These are phyloP conservation scores for Sporisorium scitamineum DNA, from an alignment of 1,284 basidiomycete genomes.

Conservation along the genomic window DNA sequence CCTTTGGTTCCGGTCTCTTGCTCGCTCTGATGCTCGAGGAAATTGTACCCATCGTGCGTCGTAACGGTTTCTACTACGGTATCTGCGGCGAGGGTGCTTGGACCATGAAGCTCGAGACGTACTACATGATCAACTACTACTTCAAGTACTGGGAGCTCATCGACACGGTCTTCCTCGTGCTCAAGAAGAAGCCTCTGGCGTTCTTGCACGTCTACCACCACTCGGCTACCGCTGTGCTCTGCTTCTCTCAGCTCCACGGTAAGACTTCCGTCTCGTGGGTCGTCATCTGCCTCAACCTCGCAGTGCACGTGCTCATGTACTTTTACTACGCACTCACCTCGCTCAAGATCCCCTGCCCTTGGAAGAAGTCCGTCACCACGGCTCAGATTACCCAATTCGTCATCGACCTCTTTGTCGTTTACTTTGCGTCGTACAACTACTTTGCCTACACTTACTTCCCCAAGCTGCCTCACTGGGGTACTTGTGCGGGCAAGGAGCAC, in stretches of 20 bases:
- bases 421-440: constrained; percentile 54
- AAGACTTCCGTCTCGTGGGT: constrained; percentile 86
- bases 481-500: constrained; percentile 88
- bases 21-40: constrained; percentile 88
- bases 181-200: constrained; percentile 95
- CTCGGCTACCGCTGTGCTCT: constrained; percentile 95
- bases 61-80: constrained; percentile 72
- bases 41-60: constrained; percentile 52
- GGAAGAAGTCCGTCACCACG: constrained; percentile 95
- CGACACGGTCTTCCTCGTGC: constrained; percentile 95
- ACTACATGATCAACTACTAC: constrained; percentile 96
- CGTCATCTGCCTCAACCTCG: constrained; percentile 90
- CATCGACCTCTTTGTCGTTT: constrained; percentile 50
- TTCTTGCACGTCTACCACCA: constrained; percentile 99
- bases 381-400: constrained; percentile 82
- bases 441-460: constrained; percentile 70
- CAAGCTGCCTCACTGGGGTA: constrained; percentile 78
- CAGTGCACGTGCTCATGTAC: constrained; percentile 97
- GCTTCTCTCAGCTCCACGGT: constrained; percentile 90
- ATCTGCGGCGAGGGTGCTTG: constrained; percentile 84
- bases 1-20: constrained; percentile 82
- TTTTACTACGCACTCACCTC: constrained; percentile 65
- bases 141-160: constrained; percentile 77
- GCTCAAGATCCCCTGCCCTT: constrained; percentile 70
- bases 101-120: constrained; percentile 75